These are phyloP conservation scores for Coemansia sp. DNA, from an alignment of 192 early-diverging fungal genomes.

Conservation along the genomic window DNA sequence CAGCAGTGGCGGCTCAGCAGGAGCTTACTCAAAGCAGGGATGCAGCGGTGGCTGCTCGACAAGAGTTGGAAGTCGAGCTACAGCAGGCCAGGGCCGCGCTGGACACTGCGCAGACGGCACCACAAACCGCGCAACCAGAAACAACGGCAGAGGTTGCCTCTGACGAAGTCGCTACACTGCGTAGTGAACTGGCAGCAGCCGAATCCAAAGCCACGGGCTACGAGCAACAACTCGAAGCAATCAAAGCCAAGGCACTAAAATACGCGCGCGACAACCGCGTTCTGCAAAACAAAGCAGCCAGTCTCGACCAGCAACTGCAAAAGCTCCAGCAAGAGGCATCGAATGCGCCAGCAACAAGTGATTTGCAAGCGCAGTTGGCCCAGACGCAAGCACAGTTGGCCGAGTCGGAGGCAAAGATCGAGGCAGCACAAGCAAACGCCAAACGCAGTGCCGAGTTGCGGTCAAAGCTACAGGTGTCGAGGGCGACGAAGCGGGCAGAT, in stretches of 20 bases:
- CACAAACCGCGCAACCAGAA: neutral
- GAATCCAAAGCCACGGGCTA: slow-evolving; percentile 36
- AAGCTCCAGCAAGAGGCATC: slow-evolving; percentile 1
- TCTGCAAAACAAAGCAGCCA: slow-evolving; percentile 26
- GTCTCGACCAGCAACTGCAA: slow-evolving; percentile 34
- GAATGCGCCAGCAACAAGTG: slow-evolving; percentile 1
- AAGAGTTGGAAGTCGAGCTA: slow-evolving; percentile 23
- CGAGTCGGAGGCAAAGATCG: slow-evolving; percentile 46
- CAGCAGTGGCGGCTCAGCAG: slow-evolving; percentile 33
- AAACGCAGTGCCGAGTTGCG: slow-evolving; percentile 53
- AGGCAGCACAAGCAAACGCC: slow-evolving; percentile 30
- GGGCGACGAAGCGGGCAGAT: slow-evolving; percentile 49
- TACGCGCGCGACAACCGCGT: slow-evolving; percentile 45
- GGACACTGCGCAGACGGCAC: slow-evolving; percentile 8
- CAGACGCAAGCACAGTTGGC: slow-evolving; percentile 40
- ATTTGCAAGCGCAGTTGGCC: slow-evolving; percentile 38
- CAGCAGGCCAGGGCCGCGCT: slow-evolving; percentile 13
- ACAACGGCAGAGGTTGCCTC: neutral
- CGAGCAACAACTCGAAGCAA: slow-evolving; percentile 44
- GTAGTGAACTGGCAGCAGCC: slow-evolving; percentile 48
- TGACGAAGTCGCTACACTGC: slow-evolving; percentile 46
- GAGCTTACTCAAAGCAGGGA: slow-evolving; percentile 35
- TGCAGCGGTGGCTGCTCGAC: slow-evolving; percentile 36
- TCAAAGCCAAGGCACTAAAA: slow-evolving; percentile 37
- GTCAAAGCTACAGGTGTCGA: slow-evolving; percentile 48